Evolutionary conservation across 2,329 filamentous ascomycete genomes (phyloP), one percentile per base, ranked within the genome.

Genomic region (Teratosphaeria nubilosa): DNA sequence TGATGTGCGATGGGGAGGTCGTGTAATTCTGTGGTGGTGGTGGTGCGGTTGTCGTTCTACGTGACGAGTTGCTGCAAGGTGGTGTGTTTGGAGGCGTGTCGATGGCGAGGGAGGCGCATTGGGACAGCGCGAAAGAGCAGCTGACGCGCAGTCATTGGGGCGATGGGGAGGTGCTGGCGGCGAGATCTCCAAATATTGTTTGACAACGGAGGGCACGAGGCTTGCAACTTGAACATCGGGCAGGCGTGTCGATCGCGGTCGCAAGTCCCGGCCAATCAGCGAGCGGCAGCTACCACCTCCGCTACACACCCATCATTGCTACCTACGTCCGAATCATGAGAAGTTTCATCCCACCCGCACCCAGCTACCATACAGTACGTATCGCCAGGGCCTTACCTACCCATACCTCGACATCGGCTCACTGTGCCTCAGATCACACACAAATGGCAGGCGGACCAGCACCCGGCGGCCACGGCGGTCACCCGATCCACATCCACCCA

Each of bases 401-500:
- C n/a, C 9, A 48, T 22, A 41, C 41, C n/a, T n/a, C 20, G 41
- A 48, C 41, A 22, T 20, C 3, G 34, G 16, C 16, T 16, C 34
- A 37, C 27, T 30, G 27, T 30, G 5, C 27, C 34, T 16, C 34
- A n/a, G 13, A 41, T 16, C 37, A 53, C 52, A 32, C 56, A n/a
- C 55, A 27, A 41, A 66, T 63, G 66, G 66, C 65, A 61, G 66
- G 63, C 57, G 34, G 58, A 56, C 59, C 62, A 56, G 41, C 55
- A 54, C 61, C 70, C 68, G 64, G 71, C 67, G 70, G 72, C 70
- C 66, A 76, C 64, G 74, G 73, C 64, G 73, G 68, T 60, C 80
- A 82, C 71, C 80, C 80, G 58, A 74, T 82, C 66, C 76, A 80
- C 70, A 74, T 87, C 70, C 84, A 82, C 71, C 82, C 81, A 34